Conservation (phyloP, 306 rosid species). For the Rubus idaeus region DNA sequence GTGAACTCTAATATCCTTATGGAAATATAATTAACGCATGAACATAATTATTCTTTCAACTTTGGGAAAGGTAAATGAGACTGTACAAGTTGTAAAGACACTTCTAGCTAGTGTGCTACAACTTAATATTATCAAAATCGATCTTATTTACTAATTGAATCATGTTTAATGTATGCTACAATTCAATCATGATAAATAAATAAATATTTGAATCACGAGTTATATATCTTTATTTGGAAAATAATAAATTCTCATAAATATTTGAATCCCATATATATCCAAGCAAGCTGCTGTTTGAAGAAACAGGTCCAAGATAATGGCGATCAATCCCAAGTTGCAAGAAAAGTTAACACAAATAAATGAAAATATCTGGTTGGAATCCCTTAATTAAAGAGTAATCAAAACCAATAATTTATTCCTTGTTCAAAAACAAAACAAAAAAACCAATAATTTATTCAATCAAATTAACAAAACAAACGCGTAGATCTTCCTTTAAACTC, state of each 20-base stretch:
- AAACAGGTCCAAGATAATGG: slow-evolving; percentile 8
- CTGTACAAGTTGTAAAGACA: too few species aligned
- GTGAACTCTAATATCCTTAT: too few species aligned
- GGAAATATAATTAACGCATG: too few species aligned
- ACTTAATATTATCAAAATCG: too few species aligned
- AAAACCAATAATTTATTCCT: neutral
- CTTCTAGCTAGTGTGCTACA: too few species aligned
- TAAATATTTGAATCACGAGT: neutral
- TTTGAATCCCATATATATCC: neutral
- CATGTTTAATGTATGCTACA: neutral
- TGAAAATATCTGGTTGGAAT: neutral
- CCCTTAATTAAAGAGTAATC: neutral
- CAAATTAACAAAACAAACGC: slow-evolving; percentile 10
- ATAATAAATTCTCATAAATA: neutral
- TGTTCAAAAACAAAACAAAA: neutral
- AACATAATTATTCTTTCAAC: too few species aligned
- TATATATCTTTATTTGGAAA: too few species aligned
- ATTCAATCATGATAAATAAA: neutral
- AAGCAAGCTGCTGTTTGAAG: neutral
- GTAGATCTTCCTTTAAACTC: slow-evolving; percentile 11
- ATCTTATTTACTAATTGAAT: neutral
- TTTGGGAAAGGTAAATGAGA: too few species aligned
- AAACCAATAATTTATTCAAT: neutral
- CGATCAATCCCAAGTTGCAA: slow-evolving; percentile 22
- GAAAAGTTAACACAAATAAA: neutral